Evolutionary conservation across 2,329 filamentous ascomycete genomes (phyloP).

Genomic region (Pseudogymnoascus sp.): DNA sequence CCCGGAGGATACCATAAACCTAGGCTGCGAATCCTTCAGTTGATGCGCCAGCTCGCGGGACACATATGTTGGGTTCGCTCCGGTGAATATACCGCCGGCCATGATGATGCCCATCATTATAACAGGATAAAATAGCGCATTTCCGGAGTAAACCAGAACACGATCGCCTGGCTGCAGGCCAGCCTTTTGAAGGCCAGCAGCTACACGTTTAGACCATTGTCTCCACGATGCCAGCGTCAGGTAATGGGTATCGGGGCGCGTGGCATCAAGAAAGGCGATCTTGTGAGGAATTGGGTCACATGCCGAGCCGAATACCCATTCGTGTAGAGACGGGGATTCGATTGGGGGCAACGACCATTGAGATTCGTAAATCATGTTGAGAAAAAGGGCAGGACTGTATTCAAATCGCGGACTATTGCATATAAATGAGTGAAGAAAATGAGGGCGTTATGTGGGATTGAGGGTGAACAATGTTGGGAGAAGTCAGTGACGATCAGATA

Average conservation of each 20-base stretch:
- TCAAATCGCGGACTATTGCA: neutral
- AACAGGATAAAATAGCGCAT: constrained; percentile 63
- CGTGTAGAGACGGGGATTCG: neutral
- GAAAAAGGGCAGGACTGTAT: neutral
- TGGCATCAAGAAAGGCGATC: constrained; percentile 53
- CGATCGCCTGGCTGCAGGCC: constrained; percentile 62
- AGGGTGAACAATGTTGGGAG: neutral
- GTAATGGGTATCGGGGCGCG: constrained; percentile 56
- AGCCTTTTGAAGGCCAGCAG: constrained; percentile 53
- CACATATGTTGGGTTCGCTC: constrained; percentile 64
- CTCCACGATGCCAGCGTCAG: constrained; percentile 58
- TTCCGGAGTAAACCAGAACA: constrained; percentile 65
- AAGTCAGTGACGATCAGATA: neutral
- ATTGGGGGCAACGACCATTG: neutral
- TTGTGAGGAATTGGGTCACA: constrained; percentile 35
- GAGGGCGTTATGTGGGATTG: neutral
- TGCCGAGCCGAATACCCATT: constrained; percentile 37
- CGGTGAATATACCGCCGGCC: constrained; percentile 71
- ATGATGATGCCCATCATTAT: constrained; percentile 66
- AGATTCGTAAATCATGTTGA: neutral
- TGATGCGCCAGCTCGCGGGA: constrained; percentile 67
- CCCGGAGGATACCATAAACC: constrained; percentile 57
- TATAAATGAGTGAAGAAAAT: neutral
- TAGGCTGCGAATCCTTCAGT: constrained; percentile 60
- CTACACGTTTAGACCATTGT: constrained; percentile 63